phyloP scores from a whole-genome alignment of 345 rosid species.

The Bruguiera sexangula region DNA sequence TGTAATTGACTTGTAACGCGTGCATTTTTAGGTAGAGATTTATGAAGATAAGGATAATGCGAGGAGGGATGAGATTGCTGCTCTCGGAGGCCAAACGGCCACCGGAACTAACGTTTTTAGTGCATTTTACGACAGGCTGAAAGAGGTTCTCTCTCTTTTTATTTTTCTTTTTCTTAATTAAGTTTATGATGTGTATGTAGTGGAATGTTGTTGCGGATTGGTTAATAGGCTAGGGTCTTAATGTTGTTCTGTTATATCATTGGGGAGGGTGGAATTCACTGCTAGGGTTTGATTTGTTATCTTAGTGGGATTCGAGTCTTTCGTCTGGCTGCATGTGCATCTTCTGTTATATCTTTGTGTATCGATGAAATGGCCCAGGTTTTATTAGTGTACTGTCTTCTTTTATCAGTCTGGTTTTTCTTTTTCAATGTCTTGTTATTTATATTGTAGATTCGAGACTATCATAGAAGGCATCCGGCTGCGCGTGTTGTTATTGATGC shows the following conservation, averaged over 20 bases:
- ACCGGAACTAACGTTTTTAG: slow-evolving; percentile 70
- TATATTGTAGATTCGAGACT: slow-evolving; percentile 66
- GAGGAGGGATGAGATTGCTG: slow-evolving; percentile 90
- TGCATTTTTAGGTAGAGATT: slow-evolving; percentile 53
- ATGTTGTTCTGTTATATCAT: no score
- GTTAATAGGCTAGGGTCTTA: no score
- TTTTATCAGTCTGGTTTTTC: neutral
- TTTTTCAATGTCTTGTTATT: neutral
- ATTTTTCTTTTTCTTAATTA: no score
- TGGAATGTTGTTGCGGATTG: no score
- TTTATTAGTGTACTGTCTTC: neutral
- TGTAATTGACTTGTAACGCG: neutral
- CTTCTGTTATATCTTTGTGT: no score
- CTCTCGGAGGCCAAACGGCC: slow-evolving; percentile 84
- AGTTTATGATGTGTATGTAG: no score
- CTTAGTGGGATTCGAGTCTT: no score
- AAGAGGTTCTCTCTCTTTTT: slow-evolving; percentile 52
- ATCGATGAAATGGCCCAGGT: no score
- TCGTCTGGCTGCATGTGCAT: no score
- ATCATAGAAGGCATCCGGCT: slow-evolving; percentile 82
- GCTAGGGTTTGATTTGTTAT: no score
- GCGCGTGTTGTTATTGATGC: slow-evolving; percentile 66
- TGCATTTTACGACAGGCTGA: slow-evolving; percentile 85
- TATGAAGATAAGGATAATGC: slow-evolving; percentile 86
- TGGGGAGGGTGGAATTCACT: no score